These are phyloP conservation scores for Alternaria sp. DNA, from an alignment of 2,329 filamentous ascomycete species.

Conservation along the genomic window DNA sequence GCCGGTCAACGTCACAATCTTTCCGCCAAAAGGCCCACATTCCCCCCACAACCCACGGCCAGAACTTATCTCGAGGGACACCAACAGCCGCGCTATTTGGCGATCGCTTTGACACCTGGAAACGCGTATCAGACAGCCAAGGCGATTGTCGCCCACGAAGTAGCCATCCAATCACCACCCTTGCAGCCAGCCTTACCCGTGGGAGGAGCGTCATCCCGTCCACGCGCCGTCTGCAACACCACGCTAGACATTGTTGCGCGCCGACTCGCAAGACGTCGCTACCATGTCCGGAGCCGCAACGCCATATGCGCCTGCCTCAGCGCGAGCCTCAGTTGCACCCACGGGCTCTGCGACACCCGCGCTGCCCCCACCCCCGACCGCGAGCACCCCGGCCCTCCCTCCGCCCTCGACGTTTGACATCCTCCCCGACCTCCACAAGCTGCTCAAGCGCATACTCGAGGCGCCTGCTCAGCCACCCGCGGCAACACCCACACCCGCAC, in stretches of 20 bases:
- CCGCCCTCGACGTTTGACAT: constrained; percentile 85
- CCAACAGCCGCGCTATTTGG: constrained; percentile 11
- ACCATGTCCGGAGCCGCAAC: constrained; percentile 44
- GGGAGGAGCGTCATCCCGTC: constrained; percentile 26
- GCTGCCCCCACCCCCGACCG: constrained; percentile 24
- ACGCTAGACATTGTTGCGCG: constrained; percentile 15
- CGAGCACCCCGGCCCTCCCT: constrained; percentile 65
- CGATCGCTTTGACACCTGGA: constrained; percentile 8
- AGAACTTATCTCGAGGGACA: constrained; percentile 22
- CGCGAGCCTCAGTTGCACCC: constrained; percentile 38
- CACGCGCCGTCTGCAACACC: constrained; percentile 23
- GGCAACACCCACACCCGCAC: constrained; percentile 32
- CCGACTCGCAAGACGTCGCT: constrained; percentile 9
- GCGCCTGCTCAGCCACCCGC: constrained; percentile 45
- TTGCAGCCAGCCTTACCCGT: constrained; percentile 19
- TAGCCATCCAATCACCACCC: constrained; percentile 23
- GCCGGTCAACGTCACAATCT: constrained; percentile 29
- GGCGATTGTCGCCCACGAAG: constrained; percentile 9
- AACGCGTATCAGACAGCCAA: constrained; percentile 1
- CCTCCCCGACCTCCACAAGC: constrained; percentile 78
- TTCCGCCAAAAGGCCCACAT: constrained; percentile 13
- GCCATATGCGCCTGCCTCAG: constrained; percentile 40
- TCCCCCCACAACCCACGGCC: constrained; percentile 31
- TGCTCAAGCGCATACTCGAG: constrained; percentile 75
- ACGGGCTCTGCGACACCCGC: constrained; percentile 41